These are phyloP conservation scores for Pezicula neosporulosa DNA, from an alignment of 2,329 filamentous ascomycete genomes.

Conservation along the genomic window DNA sequence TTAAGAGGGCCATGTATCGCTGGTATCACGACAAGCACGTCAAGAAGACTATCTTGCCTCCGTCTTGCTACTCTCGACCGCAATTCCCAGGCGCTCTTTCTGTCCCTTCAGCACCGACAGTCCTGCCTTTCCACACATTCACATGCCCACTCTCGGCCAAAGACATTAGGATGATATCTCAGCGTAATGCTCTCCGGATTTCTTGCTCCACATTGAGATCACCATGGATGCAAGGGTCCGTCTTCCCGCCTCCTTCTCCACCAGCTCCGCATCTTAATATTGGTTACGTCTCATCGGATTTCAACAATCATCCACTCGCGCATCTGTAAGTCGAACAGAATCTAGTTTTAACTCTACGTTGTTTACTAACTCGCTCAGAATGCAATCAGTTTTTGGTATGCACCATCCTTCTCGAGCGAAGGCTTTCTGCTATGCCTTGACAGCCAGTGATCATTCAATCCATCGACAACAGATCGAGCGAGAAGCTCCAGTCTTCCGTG, in stretches of 20 bases:
- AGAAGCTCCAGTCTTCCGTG: conserved; percentile 86
- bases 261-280: conserved; percentile 83
- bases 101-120: conserved; percentile 85
- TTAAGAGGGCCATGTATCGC: conserved; percentile 72
- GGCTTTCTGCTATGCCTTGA: conserved; percentile 95
- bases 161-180: conserved; percentile 90
- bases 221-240: conserved; percentile 77
- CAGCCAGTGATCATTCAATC: conserved; percentile 80
- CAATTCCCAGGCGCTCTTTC: conserved; percentile 69
- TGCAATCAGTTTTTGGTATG: conserved; percentile 97
- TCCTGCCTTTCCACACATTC: conserved; percentile 96
- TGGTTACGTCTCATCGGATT: conserved; percentile 96
- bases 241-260: conserved; percentile 82
- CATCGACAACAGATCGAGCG: conserved; percentile 91
- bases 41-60: conserved; percentile 50
- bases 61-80: conserved; percentile 65
- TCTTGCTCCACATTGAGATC: conserved; percentile 84
- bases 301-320: conserved; percentile 96
- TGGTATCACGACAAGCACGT: conserved; percentile 87
- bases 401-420: conserved; percentile 72
- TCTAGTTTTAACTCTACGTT: not conserved
- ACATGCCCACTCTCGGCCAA: conserved; percentile 89
- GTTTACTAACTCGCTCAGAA: conserved; percentile 40
- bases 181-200: conserved; percentile 89
- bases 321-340: conserved; percentile 59